Percentiles rank a stretch among this genome's conserved stretches.
Evolutionary conservation across 768 basidiomycete species (phyloP).

Genomic region (Pleurotus ostreatus): DNA sequence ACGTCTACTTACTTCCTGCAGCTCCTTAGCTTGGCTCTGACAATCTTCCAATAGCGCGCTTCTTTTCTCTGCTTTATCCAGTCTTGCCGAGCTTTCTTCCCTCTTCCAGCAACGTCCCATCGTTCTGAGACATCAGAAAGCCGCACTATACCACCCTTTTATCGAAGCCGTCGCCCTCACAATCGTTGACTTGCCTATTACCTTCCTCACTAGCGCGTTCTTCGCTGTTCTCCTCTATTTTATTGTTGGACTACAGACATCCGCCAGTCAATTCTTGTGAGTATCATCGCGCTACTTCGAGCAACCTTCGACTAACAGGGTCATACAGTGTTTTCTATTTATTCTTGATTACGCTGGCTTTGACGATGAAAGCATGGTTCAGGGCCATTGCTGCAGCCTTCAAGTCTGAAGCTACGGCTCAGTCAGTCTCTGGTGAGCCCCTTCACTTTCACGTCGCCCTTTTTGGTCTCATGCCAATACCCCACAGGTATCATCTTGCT

Average conservation of each 20-base stretch:
- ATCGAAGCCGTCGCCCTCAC: slow-evolving; percentile 51
- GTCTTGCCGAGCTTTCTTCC: slow-evolving; percentile 45
- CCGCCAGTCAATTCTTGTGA: slow-evolving; percentile 63
- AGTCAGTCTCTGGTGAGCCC: slow-evolving; percentile 47
- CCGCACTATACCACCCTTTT: slow-evolving; percentile 61
- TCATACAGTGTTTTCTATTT: slow-evolving; percentile 50
- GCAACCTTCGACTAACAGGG: neutral
- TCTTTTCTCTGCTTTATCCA: slow-evolving; percentile 43
- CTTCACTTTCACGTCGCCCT: slow-evolving; percentile 19
- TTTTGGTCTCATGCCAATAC: neutral
- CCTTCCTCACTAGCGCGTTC: slow-evolving; percentile 37
- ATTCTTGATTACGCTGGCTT: slow-evolving; percentile 50
- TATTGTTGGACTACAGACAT: slow-evolving; percentile 50
- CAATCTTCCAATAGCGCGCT: slow-evolving; percentile 30
- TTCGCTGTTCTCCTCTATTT: slow-evolving; percentile 59
- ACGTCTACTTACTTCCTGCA: slow-evolving; percentile 15
- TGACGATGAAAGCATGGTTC: slow-evolving; percentile 78
- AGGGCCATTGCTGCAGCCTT: slow-evolving; percentile 60
- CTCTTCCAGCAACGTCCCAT: slow-evolving; percentile 58
- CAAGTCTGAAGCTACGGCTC: slow-evolving; percentile 55
- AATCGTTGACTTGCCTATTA: slow-evolving; percentile 59
- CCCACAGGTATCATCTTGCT: slow-evolving; percentile 36
- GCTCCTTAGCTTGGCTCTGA: neutral
- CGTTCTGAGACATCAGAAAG: slow-evolving; percentile 49
- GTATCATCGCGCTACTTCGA: slow-evolving; percentile 17